These are phyloP conservation scores for Orbilia quercus DNA, from an alignment of 2,329 filamentous ascomycete species.

Conservation along the genomic window DNA sequence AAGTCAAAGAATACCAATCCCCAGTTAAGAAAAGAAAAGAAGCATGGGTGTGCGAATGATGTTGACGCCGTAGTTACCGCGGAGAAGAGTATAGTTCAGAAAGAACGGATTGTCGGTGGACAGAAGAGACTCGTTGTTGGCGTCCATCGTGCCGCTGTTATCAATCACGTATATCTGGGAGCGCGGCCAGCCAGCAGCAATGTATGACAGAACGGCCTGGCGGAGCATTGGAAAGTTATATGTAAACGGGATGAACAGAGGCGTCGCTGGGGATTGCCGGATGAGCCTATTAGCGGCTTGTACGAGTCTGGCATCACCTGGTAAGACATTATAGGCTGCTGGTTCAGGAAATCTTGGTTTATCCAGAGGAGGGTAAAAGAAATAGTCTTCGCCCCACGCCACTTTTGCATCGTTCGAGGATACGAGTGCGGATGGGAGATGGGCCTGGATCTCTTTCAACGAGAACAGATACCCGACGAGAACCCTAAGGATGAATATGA, in stretches of 20 bases:
- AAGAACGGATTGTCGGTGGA: conserved; percentile 70
- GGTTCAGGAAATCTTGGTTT: conserved; percentile 2
- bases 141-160: conserved; percentile 70
- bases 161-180: conserved; percentile 71
- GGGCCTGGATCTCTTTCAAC: neutral
- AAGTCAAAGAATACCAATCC: conserved; percentile 69
- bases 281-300: neutral
- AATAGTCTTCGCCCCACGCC: conserved; percentile 7
- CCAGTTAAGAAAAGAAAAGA: conserved; percentile 70
- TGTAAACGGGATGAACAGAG: conserved; percentile 72
- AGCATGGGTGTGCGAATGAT: conserved; percentile 68
- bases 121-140: conserved; percentile 67
- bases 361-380: conserved; percentile 26
- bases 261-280: conserved; percentile 61
- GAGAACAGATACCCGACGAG: conserved; percentile 2
- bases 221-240: conserved; percentile 69
- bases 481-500: conserved; percentile 3
- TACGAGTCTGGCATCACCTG: neutral
- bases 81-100: conserved; percentile 68
- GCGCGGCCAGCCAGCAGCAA: conserved; percentile 71
- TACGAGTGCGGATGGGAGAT: neutral
- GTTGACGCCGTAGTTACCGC: conserved; percentile 67
- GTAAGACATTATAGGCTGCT: conserved; percentile 20
- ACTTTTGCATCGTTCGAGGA: neutral
- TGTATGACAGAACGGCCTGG: conserved; percentile 70